Base-by-base conservation (phyloP, 2,329 filamentous ascomycete species). In the Torrubiella hemipterigena region DNA sequence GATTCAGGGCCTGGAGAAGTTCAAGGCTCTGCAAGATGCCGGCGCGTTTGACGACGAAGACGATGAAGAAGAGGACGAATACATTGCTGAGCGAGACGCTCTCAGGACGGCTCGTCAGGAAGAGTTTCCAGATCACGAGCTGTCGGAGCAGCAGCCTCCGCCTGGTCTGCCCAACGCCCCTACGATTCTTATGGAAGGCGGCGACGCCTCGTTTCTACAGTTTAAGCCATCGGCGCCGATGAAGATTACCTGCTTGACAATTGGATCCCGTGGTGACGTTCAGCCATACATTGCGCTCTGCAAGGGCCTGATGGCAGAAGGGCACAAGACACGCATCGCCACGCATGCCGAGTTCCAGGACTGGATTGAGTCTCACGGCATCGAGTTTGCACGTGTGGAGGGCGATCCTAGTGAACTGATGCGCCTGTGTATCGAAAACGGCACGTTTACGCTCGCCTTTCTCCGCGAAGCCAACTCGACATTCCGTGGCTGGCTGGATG, bases 251-350 rank as follows among this genome's bases (percentile, higher is more conserved):
- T 98, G 91, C 50, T 63, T 98, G 22, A 98, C 91, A 0, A 98
- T 98, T 39, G 91, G 91, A 12, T 95, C 89, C 10, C 73, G 91
- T 36, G 91, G 91, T 16, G 91, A 98, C 50, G 89, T 98, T 4
- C 91, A 98, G 52, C 91, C 91, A 1, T 98, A 96, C 51, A 96
- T 98, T 51, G 86, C 91, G 1, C 65, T 98, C 1, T 95, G 91
- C 60, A 95, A 94, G 50, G 85, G 83, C 1, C 62, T 98, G 2
- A 55, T 93, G 25, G 81, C 79, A 1, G 87, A 98, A 43, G 91
- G 91, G 1, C 91, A 98, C 54, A 74, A 70, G 38, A 72, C 81
- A 12, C 78, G 74, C 39, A 98, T 98, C 44, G 91, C 89, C 9
- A 96, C 91, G 0, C 91, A 98, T 51, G 68, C 65, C 16, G 89